Base-by-base conservation (phyloP, 805 yeast genomes). In the Teunomyces funiuensis region DNA sequence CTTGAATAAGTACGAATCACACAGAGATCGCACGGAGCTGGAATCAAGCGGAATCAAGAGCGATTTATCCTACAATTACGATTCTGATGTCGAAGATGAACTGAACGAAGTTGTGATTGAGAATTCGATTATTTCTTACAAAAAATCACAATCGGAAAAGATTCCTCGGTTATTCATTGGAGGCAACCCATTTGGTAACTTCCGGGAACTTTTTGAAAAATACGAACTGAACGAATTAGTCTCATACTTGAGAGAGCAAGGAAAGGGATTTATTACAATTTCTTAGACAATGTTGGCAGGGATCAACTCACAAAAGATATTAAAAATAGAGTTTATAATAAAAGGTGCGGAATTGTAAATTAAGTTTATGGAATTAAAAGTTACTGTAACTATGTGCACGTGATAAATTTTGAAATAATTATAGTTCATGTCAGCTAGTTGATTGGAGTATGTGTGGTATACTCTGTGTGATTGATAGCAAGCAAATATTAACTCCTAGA, bases 381-480 rank as follows among this genome's bases (percentile, higher is more conserved):
- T 22, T 8, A 22, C 25, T 8, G 5, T 4, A 4, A 22, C 5
- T 15, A 13, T 17, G 3, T 6, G 4, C 22, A 16, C 15, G 20
- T 14, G 34, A 30, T 17, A 3, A 23, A 8, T 7, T 28, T 11
- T 18, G 25, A 18, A 10, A 18, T 13, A n/a, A 17, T 9, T 19
- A 6, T 15, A 5, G 31, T 6, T n/a, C 25, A 31, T 31, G 16
- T 18, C 14, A 11, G 6, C 27, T 13, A 33, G 27, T 15, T 17
- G 14, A 31, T 6, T 8, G 3, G n/a, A 17, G 9, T 2, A 79
- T 79, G 85, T 79, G 85, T 66, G 85, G 85, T 2, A 80, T 79
- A 9, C 58, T 79, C 15, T 60, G 71, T n/a, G 22, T 33, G 17
- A 41, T 44, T 15, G 20, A 33, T n/a, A 33, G 22, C 6, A 40